Evolutionary conservation across 2,329 filamentous ascomycete genomes (phyloP).

Genomic region (Stenocarpella maydis): DNA sequence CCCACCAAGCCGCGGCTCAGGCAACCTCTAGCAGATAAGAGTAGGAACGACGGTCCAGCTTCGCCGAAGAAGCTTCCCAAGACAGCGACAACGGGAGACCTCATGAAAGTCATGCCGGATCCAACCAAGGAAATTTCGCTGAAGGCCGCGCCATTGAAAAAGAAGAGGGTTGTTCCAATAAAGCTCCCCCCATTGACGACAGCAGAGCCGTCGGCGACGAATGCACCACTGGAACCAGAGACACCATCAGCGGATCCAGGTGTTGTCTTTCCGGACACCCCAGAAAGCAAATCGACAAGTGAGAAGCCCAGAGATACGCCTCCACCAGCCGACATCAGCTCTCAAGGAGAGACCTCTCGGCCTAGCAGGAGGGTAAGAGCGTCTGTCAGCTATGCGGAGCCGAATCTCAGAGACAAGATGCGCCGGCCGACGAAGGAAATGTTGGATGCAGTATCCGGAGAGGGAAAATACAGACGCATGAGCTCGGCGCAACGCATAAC

Average conservation of each 20-base stretch:
- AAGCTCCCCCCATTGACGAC: conserved; percentile 42
- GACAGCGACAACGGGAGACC: conserved; percentile 40
- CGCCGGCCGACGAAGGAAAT: conserved; percentile 79
- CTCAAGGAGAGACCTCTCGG: conserved; percentile 65
- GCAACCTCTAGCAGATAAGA: conserved; percentile 64
- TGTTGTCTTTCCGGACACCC: conserved; percentile 57
- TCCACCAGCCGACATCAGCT: conserved; percentile 65
- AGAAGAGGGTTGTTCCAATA: conserved; percentile 40
- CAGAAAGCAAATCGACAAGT: conserved; percentile 50
- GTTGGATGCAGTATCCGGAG: conserved; percentile 76
- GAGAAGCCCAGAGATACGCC: conserved; percentile 61
- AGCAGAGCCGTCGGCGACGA: conserved; percentile 36
- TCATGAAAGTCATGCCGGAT: conserved; percentile 39
- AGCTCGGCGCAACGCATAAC: conserved; percentile 40
- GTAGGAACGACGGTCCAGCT: conserved; percentile 64
- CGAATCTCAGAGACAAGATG: conserved; percentile 85
- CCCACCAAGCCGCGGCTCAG: conserved; percentile 46
- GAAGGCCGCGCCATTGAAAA: conserved; percentile 35
- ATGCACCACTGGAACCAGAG: conserved; percentile 41
- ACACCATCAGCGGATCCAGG: conserved; percentile 50
- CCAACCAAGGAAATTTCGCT: conserved; percentile 36
- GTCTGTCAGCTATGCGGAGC: conserved; percentile 82
- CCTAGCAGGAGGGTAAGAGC: conserved; percentile 72
- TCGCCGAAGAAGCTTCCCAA: conserved; percentile 64
- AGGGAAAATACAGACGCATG: conserved; percentile 58